Conservation (phyloP, 257 asterid species). For the Solanum microdontum region DNA sequence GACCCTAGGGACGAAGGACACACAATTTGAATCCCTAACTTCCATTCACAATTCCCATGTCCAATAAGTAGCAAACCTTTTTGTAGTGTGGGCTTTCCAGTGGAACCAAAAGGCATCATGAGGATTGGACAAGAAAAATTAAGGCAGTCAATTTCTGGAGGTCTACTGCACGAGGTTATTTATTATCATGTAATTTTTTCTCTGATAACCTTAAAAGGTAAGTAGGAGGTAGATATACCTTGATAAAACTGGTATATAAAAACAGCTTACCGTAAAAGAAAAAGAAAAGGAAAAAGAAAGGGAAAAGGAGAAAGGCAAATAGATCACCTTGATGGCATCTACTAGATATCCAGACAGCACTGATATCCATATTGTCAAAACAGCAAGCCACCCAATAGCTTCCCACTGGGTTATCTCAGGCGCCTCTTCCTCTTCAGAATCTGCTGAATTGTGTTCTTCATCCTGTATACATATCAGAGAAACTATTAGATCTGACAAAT, state of each 20-base stretch:
- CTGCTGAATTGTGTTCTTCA: slow-evolving; percentile 36
- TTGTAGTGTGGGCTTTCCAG: background rate
- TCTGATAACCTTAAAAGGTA: background rate
- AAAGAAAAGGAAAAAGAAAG: background rate
- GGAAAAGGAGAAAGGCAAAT: background rate
- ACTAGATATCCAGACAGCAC: slow-evolving; percentile 91
- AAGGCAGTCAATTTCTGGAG: background rate
- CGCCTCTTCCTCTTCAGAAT: slow-evolving; percentile 51
- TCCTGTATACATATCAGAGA: slow-evolving; percentile 26
- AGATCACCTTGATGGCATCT: slow-evolving; percentile 75
- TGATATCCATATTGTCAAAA: slow-evolving; percentile 84
- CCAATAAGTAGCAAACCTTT: background rate
- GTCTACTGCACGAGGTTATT: background rate
- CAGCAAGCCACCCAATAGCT: slow-evolving; percentile 81
- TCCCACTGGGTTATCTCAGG: slow-evolving; percentile 85
- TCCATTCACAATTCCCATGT: background rate
- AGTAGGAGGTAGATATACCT: background rate
- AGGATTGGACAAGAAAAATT: background rate
- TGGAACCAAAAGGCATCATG: background rate
- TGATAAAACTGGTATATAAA: background rate
- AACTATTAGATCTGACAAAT: background rate
- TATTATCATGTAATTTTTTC: background rate
- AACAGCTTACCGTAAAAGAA: background rate
- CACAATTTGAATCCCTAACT: background rate
- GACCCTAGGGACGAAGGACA: background rate